Base-by-base conservation (phyloP, 257 asterid genomes). In the Capsicum chinense region DNA sequence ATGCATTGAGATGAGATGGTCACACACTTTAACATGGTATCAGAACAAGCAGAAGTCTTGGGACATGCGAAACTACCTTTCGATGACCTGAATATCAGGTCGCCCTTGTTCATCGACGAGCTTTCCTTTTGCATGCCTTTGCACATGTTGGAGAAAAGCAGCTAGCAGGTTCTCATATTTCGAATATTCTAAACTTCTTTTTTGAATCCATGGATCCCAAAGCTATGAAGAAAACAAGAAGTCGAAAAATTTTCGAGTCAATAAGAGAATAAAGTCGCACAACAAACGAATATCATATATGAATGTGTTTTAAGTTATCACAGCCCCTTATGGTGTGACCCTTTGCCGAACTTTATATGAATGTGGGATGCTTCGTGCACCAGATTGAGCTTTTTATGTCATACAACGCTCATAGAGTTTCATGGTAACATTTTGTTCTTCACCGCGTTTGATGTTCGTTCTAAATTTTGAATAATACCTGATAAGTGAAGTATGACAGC, bases 171-270 rank as follows among this genome's bases (percentile, higher is more conserved):
- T 87, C 85, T 89, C 92, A 9, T 90, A 85, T 81, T 88, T 92
- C 5, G 93, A 83, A 85, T 91, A 91, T 80, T 86, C 89, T 54
- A 91, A 88, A 60, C 93, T 91, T 87, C 94, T 91, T 62, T 90
- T 79, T 67, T 91, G 94, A 83, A 92, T 87, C 96, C 92, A 91
- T 42, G 96, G 96, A 67, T 90, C 44, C 87, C 68, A 63, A 52
- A 90, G 86, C 94, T 92, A 90, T 58, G 62, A 15, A 85, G 13
- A 56, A n/a, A 70, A 33, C 39, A 4, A 78, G 71, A 89, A 81
- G 17, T 39, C n/a, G 0, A 69, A 69, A 68, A 2, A 1, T 0
- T 69, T 69, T 39, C 78, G 16, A 39, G 78, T 69, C 54, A 39
- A 69, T 42, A 69, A 39, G 54, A 26, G 33, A 69, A 69, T 69